Evolutionary conservation across 768 basidiomycete species (phyloP), one percentile per base, ranked within the genome.

Genomic region (Thelephora aurantiotincta): DNA sequence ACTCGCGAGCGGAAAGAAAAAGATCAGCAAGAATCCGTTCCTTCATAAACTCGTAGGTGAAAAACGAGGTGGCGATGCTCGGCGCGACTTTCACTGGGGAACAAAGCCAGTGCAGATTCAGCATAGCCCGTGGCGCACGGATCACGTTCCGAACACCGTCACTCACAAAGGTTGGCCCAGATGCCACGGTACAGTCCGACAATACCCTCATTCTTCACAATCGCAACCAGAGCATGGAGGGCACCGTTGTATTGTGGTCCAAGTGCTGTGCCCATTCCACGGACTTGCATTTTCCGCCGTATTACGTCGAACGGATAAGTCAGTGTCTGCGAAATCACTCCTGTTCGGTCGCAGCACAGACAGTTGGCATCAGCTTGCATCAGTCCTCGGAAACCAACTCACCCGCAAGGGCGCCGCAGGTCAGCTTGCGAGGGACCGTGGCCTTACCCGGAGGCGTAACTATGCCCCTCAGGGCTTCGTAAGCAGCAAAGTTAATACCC

Each of bases 281-380:
- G 74, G 50, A 94, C 87, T 62, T 98, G 94, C 83, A 98, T 91
- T 71, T 97, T 94, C 51, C 94, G 74, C 43, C 94, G 74, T 50
- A 98, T 64, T 5, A 98, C 88, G 61, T 99, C 94, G 57, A 96
- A 88, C 7, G 94, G 94, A 61, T 94, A 97, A 4, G 93, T 97
- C 55, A 97, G 64, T 44, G 91, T 89, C 63, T 97, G 90, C 11
- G 91, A 92, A 53, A 94, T 82, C 20, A 82, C 79, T n/a, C 89
- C 89, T 76, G 64, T 23, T 30, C 26, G 26, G 26, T 20, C 47
- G 38, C 26, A 33, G 20, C 37, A 50, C 44, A 54, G 20, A 47
- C 34, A 50, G 45, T 12, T 42, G 9, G 36, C 18, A 43, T 46
- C 12, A 14, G 18, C 34, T 18, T n/a, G 26, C 45, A 18, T 35